Base-by-base conservation (phyloP, 148 eudicot species). In the Chenopodium suecicum region DNA sequence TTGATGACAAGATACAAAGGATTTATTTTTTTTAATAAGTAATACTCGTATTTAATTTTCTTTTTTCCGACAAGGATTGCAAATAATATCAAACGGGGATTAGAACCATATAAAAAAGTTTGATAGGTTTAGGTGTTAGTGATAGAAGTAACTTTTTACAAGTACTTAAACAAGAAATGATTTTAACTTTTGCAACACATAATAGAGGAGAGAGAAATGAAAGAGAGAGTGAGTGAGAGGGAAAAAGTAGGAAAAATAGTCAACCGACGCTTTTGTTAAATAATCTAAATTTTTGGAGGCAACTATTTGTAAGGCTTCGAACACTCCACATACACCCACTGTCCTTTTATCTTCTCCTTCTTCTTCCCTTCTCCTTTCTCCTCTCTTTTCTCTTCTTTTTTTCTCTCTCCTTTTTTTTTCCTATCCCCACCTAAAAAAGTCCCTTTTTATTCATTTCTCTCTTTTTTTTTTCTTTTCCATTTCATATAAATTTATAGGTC, bases 301-400 rank as follows among this genome's bases (percentile, higher is more conserved):
- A 81, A 81, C 69, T 73, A 81, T 88, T 82, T 94, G 90, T 86
- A 91, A 89, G 94, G 98, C 94, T 92, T 94, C 87, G 75, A 92
- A 79, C 65, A 90, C 87, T 92, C 98, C 96, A 94, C 98, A 92
- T 89, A 50, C 54, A 41, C 44, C 44, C 14, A 84, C 79, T 74
- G 72, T 27, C 77, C 60, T 78, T 77, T 73, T 70, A 44, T 31
- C 22, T 48, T 66, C 68, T 67, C 67, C 76, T 50, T 67, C 65
- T 25, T 52, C 83, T 32, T 67, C 78, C 25, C 44, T 32, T 67
- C 78, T 31, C 44, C 32, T 41, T 46, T 50, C 50, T 73, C 80
- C 29, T 31, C 64, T 22, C 44, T 32, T 67, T 76, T 31, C 44
- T 25, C 31, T 46, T 60, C 60, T 73, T 78, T 37, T 56, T 25